phyloP scores from a whole-genome alignment of 495 filamentous ascomycete species.

The Hypoxylon subgilvum region DNA sequence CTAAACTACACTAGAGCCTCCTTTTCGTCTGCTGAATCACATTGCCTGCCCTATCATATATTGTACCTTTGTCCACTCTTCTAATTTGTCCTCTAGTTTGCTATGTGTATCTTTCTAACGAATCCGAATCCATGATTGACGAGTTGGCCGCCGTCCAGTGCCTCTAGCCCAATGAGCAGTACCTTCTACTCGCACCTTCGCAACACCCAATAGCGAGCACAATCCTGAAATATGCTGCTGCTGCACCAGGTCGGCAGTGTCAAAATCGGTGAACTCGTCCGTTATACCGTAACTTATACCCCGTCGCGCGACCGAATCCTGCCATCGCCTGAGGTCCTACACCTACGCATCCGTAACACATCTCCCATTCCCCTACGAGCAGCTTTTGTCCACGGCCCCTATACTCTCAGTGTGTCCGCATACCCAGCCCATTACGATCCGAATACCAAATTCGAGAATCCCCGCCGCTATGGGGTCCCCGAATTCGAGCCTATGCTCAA shows the following conservation, averaged over 20 bases:
- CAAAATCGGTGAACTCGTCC: conserved; percentile 89
- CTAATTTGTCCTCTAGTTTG: no score
- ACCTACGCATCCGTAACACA: conserved; percentile 90
- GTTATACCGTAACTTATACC: conserved; percentile 91
- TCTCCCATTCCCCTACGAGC: conserved; percentile 88
- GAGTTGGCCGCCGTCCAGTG: not conserved
- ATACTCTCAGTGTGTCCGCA: conserved; percentile 83
- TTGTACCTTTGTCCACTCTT: conserved; percentile 1
- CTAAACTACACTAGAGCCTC: conserved; percentile 5
- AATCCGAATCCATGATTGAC: conserved; percentile 1
- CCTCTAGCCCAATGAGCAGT: conserved; percentile 11
- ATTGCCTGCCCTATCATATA: conserved; percentile 8
- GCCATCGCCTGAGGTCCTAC: conserved; percentile 76
- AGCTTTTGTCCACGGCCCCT: conserved; percentile 94
- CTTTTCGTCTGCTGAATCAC: conserved; percentile 2
- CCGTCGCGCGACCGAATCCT: conserved; percentile 86
- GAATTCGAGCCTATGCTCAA: conserved; percentile 97
- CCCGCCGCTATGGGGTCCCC: conserved; percentile 68
- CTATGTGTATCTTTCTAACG: not conserved
- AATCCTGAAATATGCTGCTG: conserved; percentile 72
- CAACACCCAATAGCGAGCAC: not conserved
- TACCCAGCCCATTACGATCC: conserved; percentile 82
- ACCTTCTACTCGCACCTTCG: not conserved
- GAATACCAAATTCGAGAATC: conserved; percentile 69
- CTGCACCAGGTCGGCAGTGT: conserved; percentile 86